Conservation (phyloP, 139 green algal genomes). For the Mychonastes homosphaera region DNA sequence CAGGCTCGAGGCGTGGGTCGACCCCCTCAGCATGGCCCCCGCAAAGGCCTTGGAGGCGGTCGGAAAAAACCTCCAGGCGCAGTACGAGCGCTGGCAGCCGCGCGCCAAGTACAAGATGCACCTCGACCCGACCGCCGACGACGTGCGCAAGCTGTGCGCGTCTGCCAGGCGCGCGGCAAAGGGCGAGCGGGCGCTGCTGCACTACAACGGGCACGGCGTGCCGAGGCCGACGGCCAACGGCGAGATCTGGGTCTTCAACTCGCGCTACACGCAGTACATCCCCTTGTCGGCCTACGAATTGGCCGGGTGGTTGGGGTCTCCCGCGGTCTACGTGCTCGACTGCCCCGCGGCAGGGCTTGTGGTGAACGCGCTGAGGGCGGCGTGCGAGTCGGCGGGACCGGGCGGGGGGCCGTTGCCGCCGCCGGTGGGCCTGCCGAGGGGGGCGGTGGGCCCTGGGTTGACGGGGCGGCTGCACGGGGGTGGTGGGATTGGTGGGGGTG, state of each 20-base stretch:
- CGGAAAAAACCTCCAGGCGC: conserved; percentile 94
- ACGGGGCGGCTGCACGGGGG: conserved; percentile 6
- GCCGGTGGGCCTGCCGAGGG: neutral
- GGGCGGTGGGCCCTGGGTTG: neutral
- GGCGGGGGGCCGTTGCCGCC: no score
- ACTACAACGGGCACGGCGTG: conserved; percentile 99
- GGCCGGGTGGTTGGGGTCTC: conserved; percentile 79
- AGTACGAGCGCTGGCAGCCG: conserved; percentile 99
- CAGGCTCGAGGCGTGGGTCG: conserved; percentile 86
- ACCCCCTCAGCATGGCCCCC: conserved; percentile 85
- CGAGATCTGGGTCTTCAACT: conserved; percentile 97
- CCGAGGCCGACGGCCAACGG: conserved; percentile 92
- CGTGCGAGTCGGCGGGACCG: no score
- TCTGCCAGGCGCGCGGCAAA: conserved; percentile 75
- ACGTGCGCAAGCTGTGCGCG: conserved; percentile 92
- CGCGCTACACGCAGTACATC: conserved; percentile 85
- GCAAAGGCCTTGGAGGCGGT: conserved; percentile 93
- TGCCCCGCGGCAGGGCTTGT: conserved; percentile 87
- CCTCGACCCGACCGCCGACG: conserved; percentile 94
- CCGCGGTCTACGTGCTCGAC: conserved; percentile 97
- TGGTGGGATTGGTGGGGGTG: neutral
- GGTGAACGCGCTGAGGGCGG: conserved; percentile 63
- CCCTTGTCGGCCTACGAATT: conserved; percentile 95
- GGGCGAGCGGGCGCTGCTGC: conserved; percentile 93
- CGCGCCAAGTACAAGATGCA: conserved; percentile 92